phyloP scores from a whole-genome alignment of 2,329 filamentous ascomycete genomes.

The Fusarium ambrosium region DNA sequence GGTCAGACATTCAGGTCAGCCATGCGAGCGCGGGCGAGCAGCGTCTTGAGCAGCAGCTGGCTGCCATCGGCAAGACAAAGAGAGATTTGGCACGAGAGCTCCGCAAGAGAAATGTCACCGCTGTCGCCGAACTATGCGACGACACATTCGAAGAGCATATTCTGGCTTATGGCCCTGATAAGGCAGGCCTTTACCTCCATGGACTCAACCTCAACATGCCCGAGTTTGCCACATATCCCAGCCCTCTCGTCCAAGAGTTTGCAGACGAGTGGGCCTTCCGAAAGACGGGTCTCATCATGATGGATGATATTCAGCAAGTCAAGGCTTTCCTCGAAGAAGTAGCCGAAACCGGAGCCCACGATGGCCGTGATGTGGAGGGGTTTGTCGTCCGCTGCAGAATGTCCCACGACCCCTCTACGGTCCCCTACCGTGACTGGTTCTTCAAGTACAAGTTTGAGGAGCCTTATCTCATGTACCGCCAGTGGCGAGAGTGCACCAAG shows the following conservation, averaged over 20 bases:
- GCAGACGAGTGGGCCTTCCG: constrained; percentile 94
- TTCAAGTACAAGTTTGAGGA: constrained; percentile 99
- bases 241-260: constrained; percentile 86
- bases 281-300: constrained; percentile 84
- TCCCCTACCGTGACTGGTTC: constrained; percentile 91
- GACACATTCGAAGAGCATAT: constrained; percentile 98
- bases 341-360: constrained; percentile 89
- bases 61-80: constrained; percentile 81
- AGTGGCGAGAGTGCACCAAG: constrained; percentile 98
- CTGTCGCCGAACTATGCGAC: constrained; percentile 96
- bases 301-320: constrained; percentile 80
- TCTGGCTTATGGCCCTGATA: constrained; percentile 84
- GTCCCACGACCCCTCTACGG: constrained; percentile 62
- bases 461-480: constrained; percentile 97
- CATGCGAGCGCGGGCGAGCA: constrained; percentile 87
- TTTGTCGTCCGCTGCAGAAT: constrained; percentile 94
- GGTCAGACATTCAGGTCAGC: constrained; percentile 79
- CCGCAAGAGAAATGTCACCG: constrained; percentile 86
- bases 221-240: constrained; percentile 88
- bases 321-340: constrained; percentile 85
- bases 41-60: constrained; percentile 85
- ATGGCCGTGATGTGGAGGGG: constrained; percentile 93
- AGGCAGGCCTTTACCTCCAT: constrained; percentile 93
- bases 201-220: constrained; percentile 97
- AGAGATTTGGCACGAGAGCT: constrained; percentile 83